A percentile compares a stretch with the other conserved stretches of the same genome.
phyloP scores from a whole-genome alignment of 306 rosid species.

The Gleditsia sinensis region DNA sequence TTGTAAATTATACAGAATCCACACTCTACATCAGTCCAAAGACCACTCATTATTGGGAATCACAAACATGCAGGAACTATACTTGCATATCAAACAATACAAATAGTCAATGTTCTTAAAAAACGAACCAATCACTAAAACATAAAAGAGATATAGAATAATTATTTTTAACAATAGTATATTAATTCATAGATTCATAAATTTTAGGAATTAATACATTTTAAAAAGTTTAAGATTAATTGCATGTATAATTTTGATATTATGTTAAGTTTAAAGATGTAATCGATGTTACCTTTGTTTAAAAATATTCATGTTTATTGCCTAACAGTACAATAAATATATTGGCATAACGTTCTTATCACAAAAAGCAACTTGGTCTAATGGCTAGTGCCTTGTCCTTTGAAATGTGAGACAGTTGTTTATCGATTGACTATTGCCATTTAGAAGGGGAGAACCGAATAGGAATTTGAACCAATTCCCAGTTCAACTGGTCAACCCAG shows the following conservation, averaged over 20 bases:
- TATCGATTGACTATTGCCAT: neutral
- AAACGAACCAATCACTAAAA: neutral
- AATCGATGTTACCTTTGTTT: neutral
- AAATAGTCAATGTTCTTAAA: neutral
- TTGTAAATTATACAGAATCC: neutral
- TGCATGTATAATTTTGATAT: neutral
- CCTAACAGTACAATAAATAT: neutral
- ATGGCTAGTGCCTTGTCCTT: neutral
- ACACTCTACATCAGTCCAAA: neutral
- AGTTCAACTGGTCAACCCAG: neutral
- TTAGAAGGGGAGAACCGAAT: neutral
- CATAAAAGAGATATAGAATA: neutral
- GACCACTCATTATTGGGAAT: neutral
- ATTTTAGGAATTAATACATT: neutral
- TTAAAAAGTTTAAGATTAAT: neutral
- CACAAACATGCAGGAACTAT: conserved; percentile 12
- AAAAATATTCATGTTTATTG: neutral
- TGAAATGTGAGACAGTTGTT: neutral
- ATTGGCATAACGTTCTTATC: neutral
- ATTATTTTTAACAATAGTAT: neutral
- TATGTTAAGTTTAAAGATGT: neutral
- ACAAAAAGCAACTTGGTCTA: neutral
- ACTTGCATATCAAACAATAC: conserved; percentile 5
- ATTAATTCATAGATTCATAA: neutral
- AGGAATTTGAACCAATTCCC: neutral